A percentile compares a stretch with the other conserved stretches of the same genome.
phyloP scores from a whole-genome alignment of 2,329 filamentous ascomycete genomes.

The Penicillium sp. region DNA sequence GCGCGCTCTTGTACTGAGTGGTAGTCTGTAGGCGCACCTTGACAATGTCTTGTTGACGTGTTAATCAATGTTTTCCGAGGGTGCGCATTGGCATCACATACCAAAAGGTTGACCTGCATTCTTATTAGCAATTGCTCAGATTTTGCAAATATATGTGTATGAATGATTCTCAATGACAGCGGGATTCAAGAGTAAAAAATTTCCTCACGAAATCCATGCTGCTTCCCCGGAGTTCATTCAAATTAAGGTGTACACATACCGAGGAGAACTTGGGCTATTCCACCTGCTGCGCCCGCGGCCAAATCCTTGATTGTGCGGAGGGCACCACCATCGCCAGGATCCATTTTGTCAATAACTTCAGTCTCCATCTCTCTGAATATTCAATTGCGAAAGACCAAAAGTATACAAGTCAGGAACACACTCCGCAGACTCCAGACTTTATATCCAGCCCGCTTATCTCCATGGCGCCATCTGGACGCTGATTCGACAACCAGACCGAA shows the following conservation, averaged over 20 bases:
- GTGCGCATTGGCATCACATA: slow-evolving; percentile 37
- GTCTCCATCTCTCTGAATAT: slow-evolving; percentile 28
- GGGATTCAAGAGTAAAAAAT: not conserved
- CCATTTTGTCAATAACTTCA: slow-evolving; percentile 38
- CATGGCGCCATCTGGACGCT: slow-evolving; percentile 26
- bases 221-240: slow-evolving; percentile 3
- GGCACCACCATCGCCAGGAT: slow-evolving; percentile 43
- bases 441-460: slow-evolving; percentile 16
- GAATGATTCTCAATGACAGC: not conserved
- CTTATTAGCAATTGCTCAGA: slow-evolving; percentile 27
- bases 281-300: slow-evolving; percentile 84
- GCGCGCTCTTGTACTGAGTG: slow-evolving; percentile 73
- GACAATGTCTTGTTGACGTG: slow-evolving; percentile 71
- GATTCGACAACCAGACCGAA: slow-evolving; percentile 36
- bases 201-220: not conserved
- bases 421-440: slow-evolving; percentile 13
- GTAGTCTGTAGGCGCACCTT: slow-evolving; percentile 96
- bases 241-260: slow-evolving; percentile 57
- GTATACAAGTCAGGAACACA: slow-evolving; percentile 6
- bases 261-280: slow-evolving; percentile 88
- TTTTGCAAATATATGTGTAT: not conserved
- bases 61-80: slow-evolving; percentile 13
- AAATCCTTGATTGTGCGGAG: slow-evolving; percentile 79
- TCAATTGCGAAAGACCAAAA: slow-evolving; percentile 8
- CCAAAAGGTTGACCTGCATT: slow-evolving; percentile 63